phyloP scores from a whole-genome alignment of 495 filamentous ascomycete species.

The Penicillium ucsense region DNA sequence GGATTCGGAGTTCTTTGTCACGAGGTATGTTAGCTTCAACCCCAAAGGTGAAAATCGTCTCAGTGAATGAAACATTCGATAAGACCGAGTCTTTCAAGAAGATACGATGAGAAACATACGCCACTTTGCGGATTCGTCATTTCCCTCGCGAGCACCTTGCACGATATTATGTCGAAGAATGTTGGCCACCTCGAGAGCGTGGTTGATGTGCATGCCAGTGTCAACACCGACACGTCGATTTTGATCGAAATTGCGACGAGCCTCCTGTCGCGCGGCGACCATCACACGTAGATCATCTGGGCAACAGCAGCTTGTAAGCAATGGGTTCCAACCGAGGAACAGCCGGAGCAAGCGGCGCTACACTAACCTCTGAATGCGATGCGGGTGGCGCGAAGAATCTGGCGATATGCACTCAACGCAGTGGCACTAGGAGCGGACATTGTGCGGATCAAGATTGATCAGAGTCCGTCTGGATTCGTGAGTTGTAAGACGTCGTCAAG shows the following conservation, averaged over 20 bases:
- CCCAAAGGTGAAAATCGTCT: background rate
- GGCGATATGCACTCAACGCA: constrained; percentile 71
- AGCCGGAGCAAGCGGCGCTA: background rate
- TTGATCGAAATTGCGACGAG: constrained; percentile 59
- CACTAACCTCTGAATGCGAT: constrained; percentile 72
- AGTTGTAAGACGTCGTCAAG: background rate
- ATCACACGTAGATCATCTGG: constrained; percentile 62
- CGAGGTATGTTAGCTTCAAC: constrained; percentile 1
- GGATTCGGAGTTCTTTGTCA: constrained; percentile 66
- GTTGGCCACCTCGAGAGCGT: constrained; percentile 74
- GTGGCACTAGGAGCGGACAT: constrained; percentile 33
- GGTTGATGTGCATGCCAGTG: constrained; percentile 47
- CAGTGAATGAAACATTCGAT: too few species aligned
- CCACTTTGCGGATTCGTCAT: constrained; percentile 49
- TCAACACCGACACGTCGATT: constrained; percentile 48
- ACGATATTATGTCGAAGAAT: constrained; percentile 80
- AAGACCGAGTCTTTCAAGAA: background rate
- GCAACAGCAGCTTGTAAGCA: background rate
- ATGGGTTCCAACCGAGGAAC: background rate
- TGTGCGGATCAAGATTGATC: background rate
- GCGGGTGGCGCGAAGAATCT: constrained; percentile 70
- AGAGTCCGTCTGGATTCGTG: too few species aligned
- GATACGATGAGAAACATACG: constrained; percentile 39
- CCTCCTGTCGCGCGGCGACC: constrained; percentile 56
- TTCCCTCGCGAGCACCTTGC: constrained; percentile 55